Conservation (phyloP, 1,284 basidiomycete species). For the Tausonia pullulans region DNA sequence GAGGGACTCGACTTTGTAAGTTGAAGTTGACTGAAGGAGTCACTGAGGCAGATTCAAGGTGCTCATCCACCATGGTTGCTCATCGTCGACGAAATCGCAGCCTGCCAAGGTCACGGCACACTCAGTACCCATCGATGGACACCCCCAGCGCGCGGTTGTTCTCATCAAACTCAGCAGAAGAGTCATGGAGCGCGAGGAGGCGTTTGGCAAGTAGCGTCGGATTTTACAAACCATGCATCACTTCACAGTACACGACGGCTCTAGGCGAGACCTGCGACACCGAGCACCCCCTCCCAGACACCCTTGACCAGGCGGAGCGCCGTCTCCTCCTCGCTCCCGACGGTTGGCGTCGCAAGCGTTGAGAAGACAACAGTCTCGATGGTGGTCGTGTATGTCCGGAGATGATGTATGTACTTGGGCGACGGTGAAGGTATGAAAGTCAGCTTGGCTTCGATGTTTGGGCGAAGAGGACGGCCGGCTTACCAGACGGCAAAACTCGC, state of each 20-base stretch:
- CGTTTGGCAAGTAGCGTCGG: not conserved
- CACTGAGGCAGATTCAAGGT: not conserved
- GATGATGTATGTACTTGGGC: conserved; percentile 14
- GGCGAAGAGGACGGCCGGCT: conserved; percentile 25
- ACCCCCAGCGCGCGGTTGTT: conserved; percentile 76
- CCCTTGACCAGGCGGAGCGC: conserved; percentile 6
- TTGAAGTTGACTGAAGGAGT: conserved; percentile 22
- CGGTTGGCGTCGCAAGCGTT: not conserved
- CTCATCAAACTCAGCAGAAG: conserved; percentile 86
- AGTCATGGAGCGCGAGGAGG: conserved; percentile 71
- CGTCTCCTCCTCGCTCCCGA: conserved; percentile 2
- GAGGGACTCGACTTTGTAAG: conserved; percentile 91
- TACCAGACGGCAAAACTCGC: conserved; percentile 68
- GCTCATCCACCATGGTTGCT: not conserved
- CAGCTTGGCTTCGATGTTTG: not conserved
- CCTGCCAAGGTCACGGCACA: conserved; percentile 95
- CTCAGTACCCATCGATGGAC: conserved; percentile 69
- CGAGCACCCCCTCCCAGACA: conserved; percentile 14
- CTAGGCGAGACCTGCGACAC: not conserved
- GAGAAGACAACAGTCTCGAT: conserved; percentile 15
- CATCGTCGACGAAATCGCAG: conserved; percentile 38
- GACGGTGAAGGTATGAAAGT: not conserved
- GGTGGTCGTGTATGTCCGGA: conserved; percentile 11
- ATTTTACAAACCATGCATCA: too few relatives aligned
- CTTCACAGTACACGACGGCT: too few relatives aligned